Evolutionary conservation across 768 basidiomycete genomes (phyloP).

Genomic region (Suillus variegatus): DNA sequence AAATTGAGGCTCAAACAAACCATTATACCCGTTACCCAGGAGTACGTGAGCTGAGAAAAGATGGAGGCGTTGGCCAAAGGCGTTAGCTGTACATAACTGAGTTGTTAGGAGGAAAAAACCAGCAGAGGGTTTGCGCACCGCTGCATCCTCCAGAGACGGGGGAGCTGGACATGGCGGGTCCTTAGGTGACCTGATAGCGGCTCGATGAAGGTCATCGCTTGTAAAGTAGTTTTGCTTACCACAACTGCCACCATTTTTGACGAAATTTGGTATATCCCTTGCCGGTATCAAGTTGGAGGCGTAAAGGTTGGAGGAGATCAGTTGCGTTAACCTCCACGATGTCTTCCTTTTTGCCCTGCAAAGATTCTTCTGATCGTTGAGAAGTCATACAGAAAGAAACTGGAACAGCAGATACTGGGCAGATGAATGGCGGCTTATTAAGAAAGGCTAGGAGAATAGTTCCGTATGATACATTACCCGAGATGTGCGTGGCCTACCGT

Average conservation of each 20-base stretch:
- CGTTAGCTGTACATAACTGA: conserved; percentile 38
- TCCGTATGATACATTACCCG: background rate
- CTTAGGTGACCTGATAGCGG: conserved; percentile 51
- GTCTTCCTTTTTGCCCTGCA: background rate
- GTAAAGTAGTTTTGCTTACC: conserved; percentile 34
- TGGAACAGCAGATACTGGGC: background rate
- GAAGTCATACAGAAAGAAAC: background rate
- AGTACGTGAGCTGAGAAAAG: conserved; percentile 60
- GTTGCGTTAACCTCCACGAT: background rate
- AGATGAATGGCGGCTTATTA: background rate
- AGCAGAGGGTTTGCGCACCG: conserved; percentile 28
- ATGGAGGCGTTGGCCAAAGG: conserved; percentile 61
- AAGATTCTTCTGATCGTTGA: background rate
- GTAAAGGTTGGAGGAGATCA: background rate
- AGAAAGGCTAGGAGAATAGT: background rate
- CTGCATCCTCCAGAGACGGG: conserved; percentile 53
- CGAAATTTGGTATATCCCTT: conserved; percentile 41
- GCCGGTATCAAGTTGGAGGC: conserved; percentile 42
- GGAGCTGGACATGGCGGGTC: conserved; percentile 60
- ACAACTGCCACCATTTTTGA: conserved; percentile 55
- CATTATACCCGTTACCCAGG: conserved; percentile 68
- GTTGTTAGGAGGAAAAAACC: background rate
- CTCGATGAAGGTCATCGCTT: background rate
- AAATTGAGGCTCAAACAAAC: conserved; percentile 24
- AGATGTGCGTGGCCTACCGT: background rate